Conservation (phyloP, 306 rosid species). For the Erythrophleum fordii region DNA sequence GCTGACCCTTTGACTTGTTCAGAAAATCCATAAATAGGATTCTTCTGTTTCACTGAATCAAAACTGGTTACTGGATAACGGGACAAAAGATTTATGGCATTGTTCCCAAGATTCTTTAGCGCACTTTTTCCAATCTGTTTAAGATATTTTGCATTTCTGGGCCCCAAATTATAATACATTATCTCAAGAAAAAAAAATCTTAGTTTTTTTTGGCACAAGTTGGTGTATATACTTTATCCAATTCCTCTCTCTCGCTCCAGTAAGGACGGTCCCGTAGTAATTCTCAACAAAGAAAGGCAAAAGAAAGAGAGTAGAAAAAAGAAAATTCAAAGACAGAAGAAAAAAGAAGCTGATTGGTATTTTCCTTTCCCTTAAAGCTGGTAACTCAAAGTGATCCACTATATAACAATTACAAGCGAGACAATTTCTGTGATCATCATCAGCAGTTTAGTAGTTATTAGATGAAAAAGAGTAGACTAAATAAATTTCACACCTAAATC, state of each 20-base stretch:
- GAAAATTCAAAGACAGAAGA: not conserved
- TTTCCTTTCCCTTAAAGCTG: slow-evolving; percentile 10
- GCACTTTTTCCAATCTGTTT: not conserved
- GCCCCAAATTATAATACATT: not conserved
- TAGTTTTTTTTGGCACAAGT: not conserved
- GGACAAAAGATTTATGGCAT: not conserved
- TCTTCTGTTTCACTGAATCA: too few species aligned
- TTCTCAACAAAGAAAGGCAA: not conserved
- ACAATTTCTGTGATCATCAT: not conserved
- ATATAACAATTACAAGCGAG: not conserved
- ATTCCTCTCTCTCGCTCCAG: not conserved
- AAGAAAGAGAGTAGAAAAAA: not conserved
- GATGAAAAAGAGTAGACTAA: not conserved
- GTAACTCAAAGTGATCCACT: not conserved
- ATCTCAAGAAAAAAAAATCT: not conserved
- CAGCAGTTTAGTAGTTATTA: not conserved
- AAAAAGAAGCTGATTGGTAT: not conserved
- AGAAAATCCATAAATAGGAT: too few species aligned
- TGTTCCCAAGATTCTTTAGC: not conserved
- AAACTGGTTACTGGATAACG: too few species aligned
- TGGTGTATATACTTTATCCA: not conserved
- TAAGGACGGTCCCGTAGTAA: too few species aligned
- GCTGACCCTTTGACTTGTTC: too few species aligned
- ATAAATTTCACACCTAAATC: not conserved
- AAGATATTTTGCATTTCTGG: not conserved